These are phyloP conservation scores for Lentinula lateritia DNA, from an alignment of 768 basidiomycete genomes.

Conservation along the genomic window DNA sequence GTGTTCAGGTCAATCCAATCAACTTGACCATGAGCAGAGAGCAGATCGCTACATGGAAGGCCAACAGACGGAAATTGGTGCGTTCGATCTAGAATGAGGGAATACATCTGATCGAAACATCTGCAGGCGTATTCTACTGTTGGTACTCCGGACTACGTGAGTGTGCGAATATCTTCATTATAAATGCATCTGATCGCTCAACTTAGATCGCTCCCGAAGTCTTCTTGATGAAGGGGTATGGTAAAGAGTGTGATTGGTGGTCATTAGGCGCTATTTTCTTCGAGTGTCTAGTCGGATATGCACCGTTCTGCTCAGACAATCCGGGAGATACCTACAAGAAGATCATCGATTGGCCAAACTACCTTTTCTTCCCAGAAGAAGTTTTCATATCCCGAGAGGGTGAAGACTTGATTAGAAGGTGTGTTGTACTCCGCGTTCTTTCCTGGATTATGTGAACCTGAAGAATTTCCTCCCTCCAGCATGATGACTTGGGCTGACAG, in stretches of 20 bases:
- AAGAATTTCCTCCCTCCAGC: slow-evolving; percentile 29
- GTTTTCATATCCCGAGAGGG: slow-evolving; percentile 90
- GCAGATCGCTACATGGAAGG: slow-evolving; percentile 98
- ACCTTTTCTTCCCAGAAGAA: slow-evolving; percentile 92
- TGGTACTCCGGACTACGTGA: slow-evolving; percentile 53
- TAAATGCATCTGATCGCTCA: neutral
- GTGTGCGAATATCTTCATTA: slow-evolving; percentile 29
- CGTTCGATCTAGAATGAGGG: slow-evolving; percentile 13
- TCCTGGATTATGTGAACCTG: neutral
- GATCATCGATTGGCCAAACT: slow-evolving; percentile 92
- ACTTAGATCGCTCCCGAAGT: slow-evolving; percentile 92
- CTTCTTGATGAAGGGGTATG: slow-evolving; percentile 95
- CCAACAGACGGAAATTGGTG: slow-evolving; percentile 92
- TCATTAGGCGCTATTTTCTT: slow-evolving; percentile 98
- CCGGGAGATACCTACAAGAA: slow-evolving; percentile 98
- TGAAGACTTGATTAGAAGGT: slow-evolving; percentile 86
- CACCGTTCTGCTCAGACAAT: slow-evolving; percentile 96
- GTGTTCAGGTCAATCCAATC: slow-evolving; percentile 96
- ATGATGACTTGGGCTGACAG: slow-evolving; percentile 83
- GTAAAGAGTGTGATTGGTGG: slow-evolving; percentile 99
- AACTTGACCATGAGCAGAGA: slow-evolving; percentile 96
- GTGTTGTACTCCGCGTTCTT: slow-evolving; percentile 15
- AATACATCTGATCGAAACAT: slow-evolving; percentile 1
- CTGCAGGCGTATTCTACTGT: slow-evolving; percentile 88
- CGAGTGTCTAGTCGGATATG: slow-evolving; percentile 96